Conservation (phyloP, 1,139 yeast species). For the Yamadazyma blattariae region DNA sequence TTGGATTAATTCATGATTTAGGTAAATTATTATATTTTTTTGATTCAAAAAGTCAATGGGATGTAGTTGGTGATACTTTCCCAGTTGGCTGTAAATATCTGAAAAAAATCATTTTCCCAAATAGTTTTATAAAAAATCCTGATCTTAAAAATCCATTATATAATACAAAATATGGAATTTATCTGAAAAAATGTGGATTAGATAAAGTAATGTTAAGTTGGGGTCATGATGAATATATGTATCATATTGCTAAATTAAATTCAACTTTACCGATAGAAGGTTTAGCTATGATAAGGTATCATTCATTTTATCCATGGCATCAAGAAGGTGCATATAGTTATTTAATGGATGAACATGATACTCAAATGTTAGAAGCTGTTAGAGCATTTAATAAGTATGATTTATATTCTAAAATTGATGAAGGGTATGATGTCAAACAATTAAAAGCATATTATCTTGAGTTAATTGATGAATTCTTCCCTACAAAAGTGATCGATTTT, state of each 20-base stretch:
- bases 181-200: constrained; percentile 62
- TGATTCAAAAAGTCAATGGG: constrained; percentile 77
- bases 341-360: constrained; percentile 64
- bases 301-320: constrained; percentile 77
- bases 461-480: constrained; percentile 66
- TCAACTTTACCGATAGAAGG: constrained; percentile 65
- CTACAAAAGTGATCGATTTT: constrained; percentile 54
- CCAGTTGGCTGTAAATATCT: constrained; percentile 72
- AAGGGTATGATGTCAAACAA: constrained; percentile 43
- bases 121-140: constrained; percentile 58
- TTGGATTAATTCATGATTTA: constrained; percentile 68
- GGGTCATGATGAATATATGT: constrained; percentile 83
- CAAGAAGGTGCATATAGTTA: constrained; percentile 65
- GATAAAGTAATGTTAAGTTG: constrained; percentile 72
- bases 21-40: constrained; percentile 68
- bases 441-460: constrained; percentile 59
- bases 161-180: constrained; percentile 65
- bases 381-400: constrained; percentile 67
- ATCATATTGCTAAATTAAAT: constrained; percentile 63
- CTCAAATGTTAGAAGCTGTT: constrained; percentile 61
- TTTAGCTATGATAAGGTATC: constrained; percentile 72
- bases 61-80: constrained; percentile 78
- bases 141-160: constrained; percentile 64
- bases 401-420: constrained; percentile 61
- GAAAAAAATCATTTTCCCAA: constrained; percentile 58